Base-by-base conservation (phyloP, 2,329 filamentous ascomycete species). In the Arthroderma sp. region DNA sequence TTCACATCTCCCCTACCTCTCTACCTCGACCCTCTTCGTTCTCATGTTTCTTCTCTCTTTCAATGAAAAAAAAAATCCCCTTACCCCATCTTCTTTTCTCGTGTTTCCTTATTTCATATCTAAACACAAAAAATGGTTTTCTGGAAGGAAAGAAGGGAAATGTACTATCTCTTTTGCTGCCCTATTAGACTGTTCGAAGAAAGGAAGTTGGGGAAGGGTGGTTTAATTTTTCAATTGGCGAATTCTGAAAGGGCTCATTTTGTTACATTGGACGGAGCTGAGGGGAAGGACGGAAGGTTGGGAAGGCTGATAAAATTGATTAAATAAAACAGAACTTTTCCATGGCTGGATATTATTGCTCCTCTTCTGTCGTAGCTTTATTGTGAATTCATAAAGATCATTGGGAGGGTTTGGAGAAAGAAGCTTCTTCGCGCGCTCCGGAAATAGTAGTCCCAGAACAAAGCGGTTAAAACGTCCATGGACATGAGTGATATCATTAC, bases 281-380 rank as follows among this genome's bases (percentile, higher is more conserved):
- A 19, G 39, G 39, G 47, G 47, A 31, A 13, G 47, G 25, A 51
- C 33, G n/a, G 47, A 33, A 33, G 47, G 47, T 31, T 51, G 47
- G 47, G 47, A 51, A n/a, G 47, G 15, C n/a, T 19, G 47, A 51
- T 51, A 51, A 51, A 51, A 31, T 33, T 51, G 44, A 31, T 51
- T 51, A 17, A 51, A 51, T 51, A 25, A 51, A 51, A 38, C 35
- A 51, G 47, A 51, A 17, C 47, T 9, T 51, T 51, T 51, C 41
- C 47, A 33, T 51, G 47, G 25, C n/a, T 33, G 35, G 54, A 52
- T 28, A 58, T 57, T 33, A 54, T 33, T 51, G 25, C 28, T n/a
- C 33, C n/a, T 31, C 17, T 31, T 31, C 28, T 31, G 28, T n/a
- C n/a, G n/a, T n/a, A n/a, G n/a, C n/a, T n/a, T n/a, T n/a, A n/a